Base-by-base conservation (phyloP, 441 rosid species). In the Populus hybrid region DNA sequence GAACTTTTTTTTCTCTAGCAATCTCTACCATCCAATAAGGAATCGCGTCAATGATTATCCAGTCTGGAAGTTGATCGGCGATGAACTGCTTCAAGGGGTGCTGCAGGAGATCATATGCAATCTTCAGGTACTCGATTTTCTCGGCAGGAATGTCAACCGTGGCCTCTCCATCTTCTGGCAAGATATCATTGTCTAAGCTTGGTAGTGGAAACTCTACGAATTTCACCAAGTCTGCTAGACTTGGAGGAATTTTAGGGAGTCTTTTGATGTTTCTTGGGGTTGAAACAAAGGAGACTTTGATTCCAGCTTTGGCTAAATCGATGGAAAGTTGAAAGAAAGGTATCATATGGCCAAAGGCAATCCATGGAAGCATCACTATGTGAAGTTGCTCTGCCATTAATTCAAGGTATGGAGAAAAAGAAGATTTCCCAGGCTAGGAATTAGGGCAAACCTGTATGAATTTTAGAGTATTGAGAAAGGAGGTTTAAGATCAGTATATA, bases 291-390 rank as follows among this genome's bases (percentile, higher is more conserved):
- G 87, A 86, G 71, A 87, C 83, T 14, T 71, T 78, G 36, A 84
- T 64, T 0, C 84, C 86, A 5, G 50, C 46, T 69, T 76, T 75
- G 24, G 89, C 89, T 14, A 87, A 57, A 7, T 74, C 75, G 6
- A 79, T 9, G 4, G 85, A 83, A 53, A 87, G 83, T 19, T 82
- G 85, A 79, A 84, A 79, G 78, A 82, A 82, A 6, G 83, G 89
- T 2, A 84, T 76, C 73, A 86, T 21, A 40, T 83, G 89, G 3
- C 89, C 87, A 42, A 84, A 84, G 19, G 85, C 87, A 0, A 65
- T 38, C 79, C 76, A 86, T 40, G 84, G 86, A 38, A 86, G 73
- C 83, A 84, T 74, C 76, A 57, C 81, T 6, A 80, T 82, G 5
- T 78, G 87, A 70, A 81, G 74, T n/a, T 74, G 3, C 74, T 23